phyloP scores from a whole-genome alignment of 306 rosid species.

The Carpinus viminea region DNA sequence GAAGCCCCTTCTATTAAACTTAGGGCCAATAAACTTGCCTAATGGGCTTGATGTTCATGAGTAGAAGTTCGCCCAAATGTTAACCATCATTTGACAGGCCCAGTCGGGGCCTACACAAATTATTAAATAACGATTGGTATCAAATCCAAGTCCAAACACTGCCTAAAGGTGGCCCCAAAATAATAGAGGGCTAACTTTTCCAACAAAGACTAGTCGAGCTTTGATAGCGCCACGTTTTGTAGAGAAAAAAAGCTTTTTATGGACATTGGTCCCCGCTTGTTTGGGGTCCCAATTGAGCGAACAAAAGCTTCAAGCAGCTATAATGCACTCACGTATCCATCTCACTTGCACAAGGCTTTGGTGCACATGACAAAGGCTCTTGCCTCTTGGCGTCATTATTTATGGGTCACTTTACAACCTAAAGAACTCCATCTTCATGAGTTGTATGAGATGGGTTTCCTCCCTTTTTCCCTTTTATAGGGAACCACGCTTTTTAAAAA shows the following conservation, averaged over 20 bases:
- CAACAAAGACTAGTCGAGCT: background rate
- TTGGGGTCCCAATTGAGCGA: background rate
- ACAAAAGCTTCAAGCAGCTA: background rate
- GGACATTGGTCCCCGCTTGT: background rate
- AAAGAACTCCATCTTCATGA: slow-evolving; percentile 36
- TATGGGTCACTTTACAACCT: slow-evolving; percentile 52
- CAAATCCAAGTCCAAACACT: no score
- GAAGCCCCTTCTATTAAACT: background rate
- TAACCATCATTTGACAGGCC: background rate
- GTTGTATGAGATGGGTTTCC: slow-evolving; percentile 32
- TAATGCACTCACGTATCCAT: background rate
- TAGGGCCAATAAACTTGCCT: background rate
- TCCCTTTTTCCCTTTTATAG: slow-evolving; percentile 26
- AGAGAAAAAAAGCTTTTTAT: background rate
- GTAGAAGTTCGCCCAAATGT: background rate
- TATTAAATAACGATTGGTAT: no score
- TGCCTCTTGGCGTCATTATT: slow-evolving; percentile 26
- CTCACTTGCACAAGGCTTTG: background rate
- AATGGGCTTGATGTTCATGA: background rate
- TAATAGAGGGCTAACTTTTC: background rate
- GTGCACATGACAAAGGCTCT: slow-evolving; percentile 37
- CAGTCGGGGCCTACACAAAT: background rate
- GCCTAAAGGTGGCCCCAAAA: background rate
- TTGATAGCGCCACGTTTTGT: background rate
- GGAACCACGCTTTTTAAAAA: slow-evolving; percentile 22